Percentiles rank a stretch among this genome's conserved stretches.
Conservation (phyloP, 2,329 filamentous ascomycete species). For the Eurotiales sp. region DNA sequence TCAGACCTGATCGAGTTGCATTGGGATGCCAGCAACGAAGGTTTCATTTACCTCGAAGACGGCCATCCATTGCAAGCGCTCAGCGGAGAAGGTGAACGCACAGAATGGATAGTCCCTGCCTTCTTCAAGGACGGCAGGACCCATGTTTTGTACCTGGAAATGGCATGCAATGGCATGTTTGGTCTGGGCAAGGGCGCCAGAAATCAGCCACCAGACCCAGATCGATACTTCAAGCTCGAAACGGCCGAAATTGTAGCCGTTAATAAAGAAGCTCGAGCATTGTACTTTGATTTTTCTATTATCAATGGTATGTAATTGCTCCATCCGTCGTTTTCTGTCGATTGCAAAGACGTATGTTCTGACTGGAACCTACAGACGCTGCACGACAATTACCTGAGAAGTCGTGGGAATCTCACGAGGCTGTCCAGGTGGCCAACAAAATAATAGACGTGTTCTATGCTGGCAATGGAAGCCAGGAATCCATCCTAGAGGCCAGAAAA, state of each 20-base stretch:
- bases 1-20: constrained; percentile 86
- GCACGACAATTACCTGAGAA: constrained; percentile 85
- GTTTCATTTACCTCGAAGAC: constrained; percentile 85
- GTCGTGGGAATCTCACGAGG: constrained; percentile 84
- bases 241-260: constrained; percentile 84
- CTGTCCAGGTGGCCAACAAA: constrained; percentile 74
- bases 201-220: constrained; percentile 81
- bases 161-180: constrained; percentile 99
- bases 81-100: constrained; percentile 81
- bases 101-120: constrained; percentile 85
- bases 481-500: constrained; percentile 73
- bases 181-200: constrained; percentile 85
- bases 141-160: constrained; percentile 90
- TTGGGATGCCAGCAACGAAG: constrained; percentile 94
- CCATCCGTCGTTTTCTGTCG: no score
- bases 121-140: constrained; percentile 77
- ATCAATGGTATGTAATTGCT: constrained; percentile 51
- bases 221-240: constrained; percentile 71
- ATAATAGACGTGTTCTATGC: constrained; percentile 89
- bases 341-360: no score
- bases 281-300: constrained; percentile 94
- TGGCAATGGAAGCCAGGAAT: constrained; percentile 66
- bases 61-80: constrained; percentile 88
- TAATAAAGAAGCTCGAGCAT: constrained; percentile 75
- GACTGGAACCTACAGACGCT: constrained; percentile 58